Percentiles rank a stretch among this genome's conserved stretches.
Conservation (phyloP, 1,139 yeast species). For the Scheffersomyces segobiensis region DNA sequence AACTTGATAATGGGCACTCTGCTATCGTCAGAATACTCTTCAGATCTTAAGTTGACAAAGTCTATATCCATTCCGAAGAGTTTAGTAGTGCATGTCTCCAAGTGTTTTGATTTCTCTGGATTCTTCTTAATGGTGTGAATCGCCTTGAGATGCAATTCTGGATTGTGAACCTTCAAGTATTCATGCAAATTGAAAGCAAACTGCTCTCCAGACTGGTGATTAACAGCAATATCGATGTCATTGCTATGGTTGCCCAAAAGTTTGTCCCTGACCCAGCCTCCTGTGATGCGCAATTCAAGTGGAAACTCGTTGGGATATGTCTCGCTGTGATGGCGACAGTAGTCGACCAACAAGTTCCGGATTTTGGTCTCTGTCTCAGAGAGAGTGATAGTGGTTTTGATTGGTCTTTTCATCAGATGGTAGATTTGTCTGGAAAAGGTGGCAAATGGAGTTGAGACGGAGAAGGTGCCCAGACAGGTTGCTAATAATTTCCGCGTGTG, state of each 20-base stretch:
- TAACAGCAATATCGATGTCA: slow-evolving; percentile 90
- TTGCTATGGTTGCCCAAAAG: slow-evolving; percentile 75
- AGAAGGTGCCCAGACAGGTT: neutral
- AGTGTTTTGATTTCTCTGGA: slow-evolving; percentile 93
- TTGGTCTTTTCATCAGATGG: neutral
- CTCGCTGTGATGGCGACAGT: slow-evolving; percentile 24
- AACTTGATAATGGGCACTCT: slow-evolving; percentile 75
- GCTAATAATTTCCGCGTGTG: neutral
- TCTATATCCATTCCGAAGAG: slow-evolving; percentile 82
- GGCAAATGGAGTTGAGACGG: neutral
- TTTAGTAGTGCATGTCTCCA: slow-evolving; percentile 94
- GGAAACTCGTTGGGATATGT: slow-evolving; percentile 22
- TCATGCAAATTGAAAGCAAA: slow-evolving; percentile 70
- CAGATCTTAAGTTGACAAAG: slow-evolving; percentile 87
- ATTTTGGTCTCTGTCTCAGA: slow-evolving; percentile 51
- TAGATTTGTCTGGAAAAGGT: neutral
- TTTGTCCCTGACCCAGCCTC: slow-evolving; percentile 99
- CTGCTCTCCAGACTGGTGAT: slow-evolving; percentile 78
- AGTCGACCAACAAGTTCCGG: slow-evolving; percentile 45
- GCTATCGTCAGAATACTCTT: slow-evolving; percentile 77
- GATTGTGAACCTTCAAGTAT: slow-evolving; percentile 49
- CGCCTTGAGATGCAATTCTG: slow-evolving; percentile 43
- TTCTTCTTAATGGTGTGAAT: slow-evolving; percentile 86
- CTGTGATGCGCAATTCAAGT: slow-evolving; percentile 76
- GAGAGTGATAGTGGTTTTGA: slow-evolving; percentile 26